These are phyloP conservation scores for Trametes gibbosa DNA, from an alignment of 768 basidiomycete species.

Conservation along the genomic window DNA sequence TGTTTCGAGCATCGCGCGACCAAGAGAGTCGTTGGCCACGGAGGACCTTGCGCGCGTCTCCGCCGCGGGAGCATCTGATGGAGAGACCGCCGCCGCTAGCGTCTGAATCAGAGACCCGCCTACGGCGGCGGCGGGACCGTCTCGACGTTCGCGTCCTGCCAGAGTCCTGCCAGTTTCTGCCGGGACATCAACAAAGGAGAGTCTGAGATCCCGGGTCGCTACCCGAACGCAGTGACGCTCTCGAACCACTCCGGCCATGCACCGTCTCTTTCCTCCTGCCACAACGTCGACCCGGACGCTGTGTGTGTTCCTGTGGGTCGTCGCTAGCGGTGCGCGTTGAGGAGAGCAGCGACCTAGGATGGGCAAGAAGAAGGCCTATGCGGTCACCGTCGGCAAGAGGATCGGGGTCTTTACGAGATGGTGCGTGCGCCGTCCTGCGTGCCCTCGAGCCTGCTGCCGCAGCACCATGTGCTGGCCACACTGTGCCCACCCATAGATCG, in stretches of 20 bases:
- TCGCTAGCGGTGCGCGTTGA: neutral
- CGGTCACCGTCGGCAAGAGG: conserved; percentile 22
- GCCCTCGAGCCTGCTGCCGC: neutral
- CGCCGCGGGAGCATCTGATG: neutral
- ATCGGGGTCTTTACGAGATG: conserved; percentile 26
- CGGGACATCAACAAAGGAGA: neutral
- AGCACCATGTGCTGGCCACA: neutral
- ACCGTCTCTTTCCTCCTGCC: neutral
- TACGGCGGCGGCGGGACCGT: neutral
- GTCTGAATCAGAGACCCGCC: neutral
- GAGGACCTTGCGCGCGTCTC: neutral
- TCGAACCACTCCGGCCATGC: neutral
- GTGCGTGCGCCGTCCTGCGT: conserved; percentile 15
- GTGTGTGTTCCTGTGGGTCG: neutral
- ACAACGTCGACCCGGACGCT: neutral
- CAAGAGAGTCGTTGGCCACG: neutral
- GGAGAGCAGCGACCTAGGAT: neutral
- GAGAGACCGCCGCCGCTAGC: neutral
- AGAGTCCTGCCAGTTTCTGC: no score
- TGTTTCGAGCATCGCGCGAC: conserved; percentile 1
- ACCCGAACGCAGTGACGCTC: neutral
- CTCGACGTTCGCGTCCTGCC: neutral
- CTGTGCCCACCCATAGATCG: neutral
- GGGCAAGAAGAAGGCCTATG: conserved; percentile 18
- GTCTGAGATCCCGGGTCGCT: neutral